Conservation (phyloP, 2,329 filamentous ascomycete species). For the Sarocladium strictum region DNA sequence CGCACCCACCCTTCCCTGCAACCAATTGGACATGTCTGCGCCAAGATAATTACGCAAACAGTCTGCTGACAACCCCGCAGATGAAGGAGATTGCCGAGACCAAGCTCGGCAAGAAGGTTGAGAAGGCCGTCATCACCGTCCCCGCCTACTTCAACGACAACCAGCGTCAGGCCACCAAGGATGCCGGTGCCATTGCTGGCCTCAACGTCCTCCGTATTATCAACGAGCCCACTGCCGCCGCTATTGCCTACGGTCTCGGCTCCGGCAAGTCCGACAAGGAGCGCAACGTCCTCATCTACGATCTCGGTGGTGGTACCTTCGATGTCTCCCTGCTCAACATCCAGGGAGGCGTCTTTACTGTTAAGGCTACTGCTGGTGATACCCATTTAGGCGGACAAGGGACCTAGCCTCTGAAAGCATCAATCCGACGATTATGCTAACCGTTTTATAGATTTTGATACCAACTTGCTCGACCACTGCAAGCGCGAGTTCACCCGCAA, state of each 20-base stretch:
- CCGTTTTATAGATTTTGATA: slow-evolving; percentile 98
- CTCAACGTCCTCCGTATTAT: slow-evolving; percentile 99
- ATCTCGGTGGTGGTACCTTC: slow-evolving; percentile 99
- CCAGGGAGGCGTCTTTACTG: slow-evolving; percentile 98
- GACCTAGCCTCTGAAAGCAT: slow-evolving; percentile 76
- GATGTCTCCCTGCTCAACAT: slow-evolving; percentile 99
- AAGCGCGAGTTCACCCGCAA: slow-evolving; percentile 77
- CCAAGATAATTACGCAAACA: neutral
- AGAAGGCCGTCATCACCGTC: slow-evolving; percentile 98
- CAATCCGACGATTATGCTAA: slow-evolving; percentile 57
- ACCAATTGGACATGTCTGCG: neutral
- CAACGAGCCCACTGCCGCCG: slow-evolving; percentile 98
- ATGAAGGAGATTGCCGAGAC: slow-evolving; percentile 99
- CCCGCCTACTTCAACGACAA: slow-evolving; percentile 99
- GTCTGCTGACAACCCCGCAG: slow-evolving; percentile 38
- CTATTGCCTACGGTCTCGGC: slow-evolving; percentile 96
- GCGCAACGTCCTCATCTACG: slow-evolving; percentile 98
- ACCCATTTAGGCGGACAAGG: slow-evolving; percentile 94
- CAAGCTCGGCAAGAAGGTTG: slow-evolving; percentile 98
- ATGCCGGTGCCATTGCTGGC: slow-evolving; percentile 93
- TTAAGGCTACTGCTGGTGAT: slow-evolving; percentile 97
- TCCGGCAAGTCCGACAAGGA: slow-evolving; percentile 94
- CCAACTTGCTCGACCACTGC: slow-evolving; percentile 91
- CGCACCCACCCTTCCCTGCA: slow-evolving; percentile 18
- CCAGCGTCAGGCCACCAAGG: slow-evolving; percentile 99